phyloP scores from a whole-genome alignment of 2,329 filamentous ascomycete genomes.

The Penicillium sp. region DNA sequence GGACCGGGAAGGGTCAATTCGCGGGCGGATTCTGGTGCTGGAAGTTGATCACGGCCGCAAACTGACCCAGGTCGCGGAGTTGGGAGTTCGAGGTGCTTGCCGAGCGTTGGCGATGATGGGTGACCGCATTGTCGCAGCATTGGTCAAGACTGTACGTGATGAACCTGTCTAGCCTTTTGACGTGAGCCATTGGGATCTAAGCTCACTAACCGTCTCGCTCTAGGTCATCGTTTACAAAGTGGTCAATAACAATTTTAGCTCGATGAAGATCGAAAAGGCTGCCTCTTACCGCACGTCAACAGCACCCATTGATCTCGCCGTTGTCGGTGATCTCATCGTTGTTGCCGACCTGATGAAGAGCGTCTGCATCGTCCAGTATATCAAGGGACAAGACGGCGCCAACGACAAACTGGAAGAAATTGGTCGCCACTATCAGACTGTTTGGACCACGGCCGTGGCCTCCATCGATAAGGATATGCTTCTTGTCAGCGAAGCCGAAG shows the following conservation, averaged over 20 bases:
- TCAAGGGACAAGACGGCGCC: conserved; percentile 58
- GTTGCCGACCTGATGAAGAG: conserved; percentile 95
- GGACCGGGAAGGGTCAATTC: conserved; percentile 57
- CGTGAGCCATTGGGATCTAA: background rate
- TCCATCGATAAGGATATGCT: conserved; percentile 73
- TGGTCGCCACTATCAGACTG: conserved; percentile 76
- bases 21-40: conserved; percentile 80
- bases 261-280: conserved; percentile 64
- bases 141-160: conserved; percentile 79
- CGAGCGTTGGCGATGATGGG: conserved; percentile 74
- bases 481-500: conserved; percentile 82
- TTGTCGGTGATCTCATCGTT: conserved; percentile 74
- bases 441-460: conserved; percentile 79
- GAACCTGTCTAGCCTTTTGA: background rate
- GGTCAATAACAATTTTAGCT: conserved; percentile 35
- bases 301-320: conserved; percentile 76
- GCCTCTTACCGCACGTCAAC: conserved; percentile 80
- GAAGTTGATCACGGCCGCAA: conserved; percentile 72
- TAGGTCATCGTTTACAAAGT: conserved; percentile 63
- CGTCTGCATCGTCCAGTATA: conserved; percentile 74
- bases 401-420: conserved; percentile 69
- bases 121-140: conserved; percentile 77
- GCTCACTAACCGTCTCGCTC: conserved; percentile 16
- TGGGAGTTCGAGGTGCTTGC: conserved; percentile 76
- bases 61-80: conserved; percentile 70